A percentile compares a stretch with the other conserved stretches of the same genome.
phyloP scores from a whole-genome alignment of 2,329 filamentous ascomycete genomes.

The Trichoderma atroviride region DNA sequence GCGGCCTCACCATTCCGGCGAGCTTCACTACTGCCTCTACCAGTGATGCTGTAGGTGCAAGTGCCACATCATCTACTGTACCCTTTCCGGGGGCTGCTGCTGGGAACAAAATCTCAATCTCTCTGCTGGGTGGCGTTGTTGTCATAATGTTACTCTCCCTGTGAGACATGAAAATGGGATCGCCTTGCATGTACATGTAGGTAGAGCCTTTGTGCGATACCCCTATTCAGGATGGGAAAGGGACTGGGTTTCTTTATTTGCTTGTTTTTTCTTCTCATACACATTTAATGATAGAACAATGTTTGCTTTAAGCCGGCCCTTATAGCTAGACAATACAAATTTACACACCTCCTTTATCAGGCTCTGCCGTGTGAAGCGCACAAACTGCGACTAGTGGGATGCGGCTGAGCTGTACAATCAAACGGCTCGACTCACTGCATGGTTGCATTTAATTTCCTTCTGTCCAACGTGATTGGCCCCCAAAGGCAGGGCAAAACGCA shows the following conservation, averaged over 20 bases:
- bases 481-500: not conserved
- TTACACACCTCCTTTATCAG: not conserved
- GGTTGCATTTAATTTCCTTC: slow-evolving; percentile 18
- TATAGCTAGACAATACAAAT: not conserved
- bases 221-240: not conserved
- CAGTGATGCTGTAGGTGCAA: slow-evolving; percentile 3
- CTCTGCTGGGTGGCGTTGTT: slow-evolving; percentile 18
- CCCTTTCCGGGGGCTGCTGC: slow-evolving; percentile 25
- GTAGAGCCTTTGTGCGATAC: not conserved
- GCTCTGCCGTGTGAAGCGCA: not conserved
- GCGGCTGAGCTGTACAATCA: slow-evolving; percentile 17
- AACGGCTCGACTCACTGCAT: not conserved
- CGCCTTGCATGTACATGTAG: not conserved
- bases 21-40: not conserved
- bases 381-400: not conserved
- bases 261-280: slow-evolving; percentile 8
- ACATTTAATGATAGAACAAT: slow-evolving; percentile 23
- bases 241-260: not conserved
- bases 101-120: not conserved
- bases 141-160: slow-evolving; percentile 15
- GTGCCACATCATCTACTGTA: slow-evolving; percentile 9
- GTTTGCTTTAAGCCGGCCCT: slow-evolving; percentile 9
- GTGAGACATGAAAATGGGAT: slow-evolving; percentile 4
- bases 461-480: not conserved
- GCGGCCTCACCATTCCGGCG: not conserved